phyloP scores from a whole-genome alignment of 1,284 basidiomycete species.

The Papiliotrema terrestris region DNA sequence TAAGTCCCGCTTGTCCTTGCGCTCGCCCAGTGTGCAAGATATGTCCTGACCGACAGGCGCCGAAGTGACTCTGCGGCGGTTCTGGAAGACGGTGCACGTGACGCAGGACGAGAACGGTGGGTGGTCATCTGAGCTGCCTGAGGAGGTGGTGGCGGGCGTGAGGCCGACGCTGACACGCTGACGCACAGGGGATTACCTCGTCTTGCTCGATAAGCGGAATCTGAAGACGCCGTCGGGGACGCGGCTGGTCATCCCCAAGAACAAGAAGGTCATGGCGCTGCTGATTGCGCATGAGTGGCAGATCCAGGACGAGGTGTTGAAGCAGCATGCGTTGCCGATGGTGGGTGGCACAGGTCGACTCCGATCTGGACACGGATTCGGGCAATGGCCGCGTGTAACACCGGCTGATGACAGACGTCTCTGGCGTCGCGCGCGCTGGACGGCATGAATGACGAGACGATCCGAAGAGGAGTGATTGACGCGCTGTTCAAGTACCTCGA shows the following conservation, averaged over 20 bases:
- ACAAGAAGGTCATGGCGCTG: slow-evolving; percentile 70
- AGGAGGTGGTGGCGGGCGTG: too few species aligned
- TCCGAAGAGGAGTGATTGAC: slow-evolving; percentile 64
- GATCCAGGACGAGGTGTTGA: slow-evolving; percentile 78
- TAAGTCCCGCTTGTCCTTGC: slow-evolving; percentile 9
- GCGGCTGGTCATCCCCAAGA: slow-evolving; percentile 65
- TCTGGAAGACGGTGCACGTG: slow-evolving; percentile 84
- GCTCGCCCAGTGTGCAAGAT: background rate
- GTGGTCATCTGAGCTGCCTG: slow-evolving; percentile 3
- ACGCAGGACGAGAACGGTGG: slow-evolving; percentile 56
- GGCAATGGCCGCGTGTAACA: background rate
- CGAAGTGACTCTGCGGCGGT: slow-evolving; percentile 76
- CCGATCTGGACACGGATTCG: background rate
- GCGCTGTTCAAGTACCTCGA: slow-evolving; percentile 81
- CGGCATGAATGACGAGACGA: slow-evolving; percentile 59
- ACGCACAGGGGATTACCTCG: slow-evolving; percentile 54
- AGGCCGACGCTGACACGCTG: too few species aligned
- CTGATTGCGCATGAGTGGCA: slow-evolving; percentile 96
- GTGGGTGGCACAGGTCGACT: slow-evolving; percentile 52
- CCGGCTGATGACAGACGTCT: slow-evolving; percentile 64
- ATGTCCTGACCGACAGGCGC: slow-evolving; percentile 58
- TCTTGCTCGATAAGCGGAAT: slow-evolving; percentile 79
- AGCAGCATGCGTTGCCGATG: slow-evolving; percentile 87
- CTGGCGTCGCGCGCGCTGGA: slow-evolving; percentile 86
- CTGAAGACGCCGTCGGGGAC: slow-evolving; percentile 85